Percentiles rank a stretch among this genome's conserved stretches.
Conservation (phyloP, 1,284 basidiomycete species). For the Ganoderma meredithae region DNA sequence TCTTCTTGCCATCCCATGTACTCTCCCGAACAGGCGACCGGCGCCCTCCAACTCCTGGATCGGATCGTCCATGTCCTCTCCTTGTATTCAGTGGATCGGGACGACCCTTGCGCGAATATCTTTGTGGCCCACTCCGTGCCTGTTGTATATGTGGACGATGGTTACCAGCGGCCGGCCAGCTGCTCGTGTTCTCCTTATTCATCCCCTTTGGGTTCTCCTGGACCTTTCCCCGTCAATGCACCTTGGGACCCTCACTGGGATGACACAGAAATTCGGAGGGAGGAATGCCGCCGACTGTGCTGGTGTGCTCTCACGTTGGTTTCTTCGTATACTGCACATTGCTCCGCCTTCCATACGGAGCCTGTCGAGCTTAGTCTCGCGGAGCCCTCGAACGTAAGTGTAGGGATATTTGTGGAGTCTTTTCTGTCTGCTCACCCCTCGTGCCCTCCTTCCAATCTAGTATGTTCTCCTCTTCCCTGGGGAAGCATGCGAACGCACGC, state of each 20-base stretch:
- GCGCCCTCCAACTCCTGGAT: slow-evolving; percentile 66
- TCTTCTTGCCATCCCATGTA: slow-evolving; percentile 74
- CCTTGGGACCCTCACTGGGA: slow-evolving; percentile 70
- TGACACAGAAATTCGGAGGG: slow-evolving; percentile 60
- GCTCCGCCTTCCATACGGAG: slow-evolving; percentile 66
- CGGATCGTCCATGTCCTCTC: slow-evolving; percentile 61
- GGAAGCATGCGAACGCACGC: slow-evolving; percentile 60
- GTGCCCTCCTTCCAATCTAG: slow-evolving; percentile 38
- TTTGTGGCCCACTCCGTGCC: slow-evolving; percentile 60
- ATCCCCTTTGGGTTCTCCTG: slow-evolving; percentile 43
- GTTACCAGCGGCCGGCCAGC: slow-evolving; percentile 42
- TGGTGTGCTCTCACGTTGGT: slow-evolving; percentile 76
- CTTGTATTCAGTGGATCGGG: slow-evolving; percentile 63
- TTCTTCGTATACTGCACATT: slow-evolving; percentile 69
- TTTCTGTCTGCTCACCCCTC: slow-evolving; percentile 9
- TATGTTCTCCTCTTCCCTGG: slow-evolving; percentile 66
- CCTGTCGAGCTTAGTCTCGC: slow-evolving; percentile 63
- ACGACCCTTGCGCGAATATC: slow-evolving; percentile 58
- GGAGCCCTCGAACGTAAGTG: slow-evolving; percentile 69
- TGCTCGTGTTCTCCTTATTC: slow-evolving; percentile 60
- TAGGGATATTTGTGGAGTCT: slow-evolving; percentile 11
- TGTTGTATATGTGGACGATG: slow-evolving; percentile 43
- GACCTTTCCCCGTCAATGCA: slow-evolving; percentile 57
- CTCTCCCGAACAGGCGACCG: slow-evolving; percentile 57
- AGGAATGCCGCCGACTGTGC: slow-evolving; percentile 74